Conservation (phyloP, 768 basidiomycete species). For the Hericium alpestre region DNA sequence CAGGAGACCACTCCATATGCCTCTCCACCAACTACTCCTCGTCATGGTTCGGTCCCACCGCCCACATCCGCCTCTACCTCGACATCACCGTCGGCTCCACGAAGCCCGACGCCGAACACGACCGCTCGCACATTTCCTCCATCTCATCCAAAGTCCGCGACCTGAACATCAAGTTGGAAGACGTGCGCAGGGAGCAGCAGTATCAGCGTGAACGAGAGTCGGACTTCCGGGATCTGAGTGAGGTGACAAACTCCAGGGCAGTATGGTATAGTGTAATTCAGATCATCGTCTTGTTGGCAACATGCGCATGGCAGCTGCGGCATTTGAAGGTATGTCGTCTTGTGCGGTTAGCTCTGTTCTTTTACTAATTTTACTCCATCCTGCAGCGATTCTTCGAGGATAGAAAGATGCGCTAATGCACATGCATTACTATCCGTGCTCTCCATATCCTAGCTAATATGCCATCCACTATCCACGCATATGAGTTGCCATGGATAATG, state of each 20-base stretch:
- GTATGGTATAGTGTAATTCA: constrained; percentile 92
- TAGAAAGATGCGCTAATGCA: constrained; percentile 56
- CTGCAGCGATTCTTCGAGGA: constrained; percentile 77
- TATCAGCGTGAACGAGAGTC: constrained; percentile 95
- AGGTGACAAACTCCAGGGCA: constrained; percentile 81
- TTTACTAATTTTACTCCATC: not conserved
- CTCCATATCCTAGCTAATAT: not conserved
- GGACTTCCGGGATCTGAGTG: constrained; percentile 81
- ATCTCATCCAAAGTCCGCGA: constrained; percentile 80
- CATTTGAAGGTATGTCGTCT: constrained; percentile 60
- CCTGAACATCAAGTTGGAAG: constrained; percentile 86
- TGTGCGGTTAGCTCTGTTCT: not conserved
- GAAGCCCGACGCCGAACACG: constrained; percentile 78
- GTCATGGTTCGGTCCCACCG: constrained; percentile 66
- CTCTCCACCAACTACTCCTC: constrained; percentile 77
- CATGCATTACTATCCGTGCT: constrained; percentile 8
- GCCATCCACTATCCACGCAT: not conserved
- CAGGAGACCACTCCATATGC: constrained; percentile 96
- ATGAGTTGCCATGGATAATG: not conserved
- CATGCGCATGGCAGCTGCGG: constrained; percentile 88
- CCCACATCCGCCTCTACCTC: constrained; percentile 90
- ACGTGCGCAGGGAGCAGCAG: constrained; percentile 90
- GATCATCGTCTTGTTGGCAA: constrained; percentile 71
- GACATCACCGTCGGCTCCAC: constrained; percentile 88
- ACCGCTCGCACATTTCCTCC: constrained; percentile 76